Evolutionary conservation across 2,329 filamentous ascomycete species (phyloP), one percentile per base, ranked within the genome.

Genomic region (Aureobasidium sp.): DNA sequence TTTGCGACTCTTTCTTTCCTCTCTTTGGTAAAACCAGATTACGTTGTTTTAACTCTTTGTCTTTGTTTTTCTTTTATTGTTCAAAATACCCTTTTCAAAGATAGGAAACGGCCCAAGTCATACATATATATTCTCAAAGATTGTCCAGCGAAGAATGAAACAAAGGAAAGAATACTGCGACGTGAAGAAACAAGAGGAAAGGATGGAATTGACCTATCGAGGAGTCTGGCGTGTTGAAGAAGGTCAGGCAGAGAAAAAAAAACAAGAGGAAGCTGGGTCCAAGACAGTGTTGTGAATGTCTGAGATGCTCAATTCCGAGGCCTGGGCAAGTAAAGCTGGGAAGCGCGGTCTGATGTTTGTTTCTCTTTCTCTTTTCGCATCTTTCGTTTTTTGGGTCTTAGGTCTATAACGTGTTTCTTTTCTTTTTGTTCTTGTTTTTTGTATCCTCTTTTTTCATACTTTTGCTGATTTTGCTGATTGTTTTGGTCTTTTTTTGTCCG

Each of bases 31-130:
- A 29, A 29, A 11, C 19, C 12, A 10, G 17, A 19, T 10, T 45
- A 32, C 32, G 27, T 45, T 45, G 41, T 45, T 34, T 45, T 30
- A 45, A 45, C n/a, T 29, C 27, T 2, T 7, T n/a, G n/a, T n/a
- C n/a, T n/a, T n/a, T n/a, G n/a, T n/a, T n/a, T n/a, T n/a, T 27
- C 24, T 45, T 44, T 45, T 45, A 45, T 45, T 45, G 41, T 45
- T 45, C 19, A 34, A 45, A 45, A 45, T 45, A 45, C 41, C 41
- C 41, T 45, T 45, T 29, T 12, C n/a, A n/a, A n/a, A 34, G 12
- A 34, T 45, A n/a, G 41, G 41, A 45, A 10, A 32, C 27, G 25
- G 27, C 11, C 25, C 25, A 45, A 45, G 24, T 42, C 16, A 42
- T 24, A 29, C 11, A 42, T 11, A 41, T n/a, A n/a, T n/a, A 29